Conservation (phyloP, 2,329 filamentous ascomycete genomes). For the Aspergillus tamarii region DNA sequence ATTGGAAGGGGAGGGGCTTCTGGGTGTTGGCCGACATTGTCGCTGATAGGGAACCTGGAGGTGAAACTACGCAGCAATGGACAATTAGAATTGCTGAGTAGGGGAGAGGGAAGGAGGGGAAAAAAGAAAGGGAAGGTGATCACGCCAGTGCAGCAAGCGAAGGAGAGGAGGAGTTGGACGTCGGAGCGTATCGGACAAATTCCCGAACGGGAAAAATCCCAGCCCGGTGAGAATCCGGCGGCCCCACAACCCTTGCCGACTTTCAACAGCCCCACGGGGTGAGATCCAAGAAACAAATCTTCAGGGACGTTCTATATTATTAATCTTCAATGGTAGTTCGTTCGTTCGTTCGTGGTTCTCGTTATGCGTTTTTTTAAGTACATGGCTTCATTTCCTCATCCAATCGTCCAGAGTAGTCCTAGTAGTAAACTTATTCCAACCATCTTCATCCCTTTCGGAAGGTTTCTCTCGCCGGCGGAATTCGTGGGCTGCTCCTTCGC, state of each 20-base stretch:
- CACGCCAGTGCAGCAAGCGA: conserved; percentile 1
- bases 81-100: not conserved
- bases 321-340: not conserved
- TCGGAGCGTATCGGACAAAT: conserved; percentile 12
- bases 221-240: not conserved
- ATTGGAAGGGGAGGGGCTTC: conserved; percentile 85
- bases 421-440: conserved; percentile 15
- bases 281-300: not conserved
- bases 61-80: conserved; percentile 6
- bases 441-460: conserved; percentile 6
- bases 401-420: conserved; percentile 11
- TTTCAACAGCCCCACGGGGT: conserved; percentile 10
- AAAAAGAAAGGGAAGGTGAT: conserved; percentile 13
- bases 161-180: not conserved
- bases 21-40: conserved; percentile 63
- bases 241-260: conserved; percentile 6
- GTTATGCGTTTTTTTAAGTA: not conserved
- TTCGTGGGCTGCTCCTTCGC: conserved; percentile 41
- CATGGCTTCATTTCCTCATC: not conserved
- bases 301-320: not conserved
- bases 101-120: conserved; percentile 5
- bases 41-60: conserved; percentile 22
- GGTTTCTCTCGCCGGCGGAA: conserved; percentile 12
- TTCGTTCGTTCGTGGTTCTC: not conserved
- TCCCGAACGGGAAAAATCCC: conserved; percentile 16